Percentiles rank a stretch among this genome's conserved stretches.
Evolutionary conservation across 2,329 filamentous ascomycete genomes (phyloP).

Genomic region (Onygena corvina): DNA sequence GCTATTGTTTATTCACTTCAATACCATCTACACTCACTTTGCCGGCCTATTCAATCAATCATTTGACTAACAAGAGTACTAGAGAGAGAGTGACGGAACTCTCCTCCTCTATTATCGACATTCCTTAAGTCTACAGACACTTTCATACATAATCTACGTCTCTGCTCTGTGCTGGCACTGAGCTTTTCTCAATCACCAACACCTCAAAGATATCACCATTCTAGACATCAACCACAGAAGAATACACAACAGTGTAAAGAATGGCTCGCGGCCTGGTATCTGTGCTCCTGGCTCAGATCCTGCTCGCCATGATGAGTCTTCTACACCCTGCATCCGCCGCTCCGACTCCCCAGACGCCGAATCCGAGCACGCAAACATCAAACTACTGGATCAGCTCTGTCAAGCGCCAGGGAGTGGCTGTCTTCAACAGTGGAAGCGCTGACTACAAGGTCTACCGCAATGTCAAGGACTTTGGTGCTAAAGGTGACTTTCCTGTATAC

Average conservation of each 20-base stretch:
- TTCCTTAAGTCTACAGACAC: not conserved
- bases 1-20: too few species aligned
- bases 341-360: constrained; percentile 9
- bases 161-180: constrained; percentile 4
- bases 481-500: constrained; percentile 44
- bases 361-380: constrained; percentile 11
- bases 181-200: not conserved
- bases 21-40: not conserved
- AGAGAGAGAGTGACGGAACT: too few species aligned
- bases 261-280: constrained; percentile 9
- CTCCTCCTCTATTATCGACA: not conserved
- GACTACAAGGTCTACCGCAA: constrained; percentile 65
- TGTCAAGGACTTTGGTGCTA: constrained; percentile 63
- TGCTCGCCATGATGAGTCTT: constrained; percentile 24
- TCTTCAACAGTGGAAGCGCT: constrained; percentile 43
- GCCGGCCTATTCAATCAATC: not conserved
- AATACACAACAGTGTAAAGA: not conserved
- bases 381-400: constrained; percentile 62
- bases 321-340: constrained; percentile 24
- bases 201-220: not conserved
- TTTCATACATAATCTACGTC: not conserved
- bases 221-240: not conserved
- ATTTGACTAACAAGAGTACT: not conserved
- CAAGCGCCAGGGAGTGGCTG: constrained; percentile 54
- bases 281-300: constrained; percentile 21